Evolutionary conservation across 2,329 filamentous ascomycete species (phyloP).

Genomic region (Xylaria sp.): DNA sequence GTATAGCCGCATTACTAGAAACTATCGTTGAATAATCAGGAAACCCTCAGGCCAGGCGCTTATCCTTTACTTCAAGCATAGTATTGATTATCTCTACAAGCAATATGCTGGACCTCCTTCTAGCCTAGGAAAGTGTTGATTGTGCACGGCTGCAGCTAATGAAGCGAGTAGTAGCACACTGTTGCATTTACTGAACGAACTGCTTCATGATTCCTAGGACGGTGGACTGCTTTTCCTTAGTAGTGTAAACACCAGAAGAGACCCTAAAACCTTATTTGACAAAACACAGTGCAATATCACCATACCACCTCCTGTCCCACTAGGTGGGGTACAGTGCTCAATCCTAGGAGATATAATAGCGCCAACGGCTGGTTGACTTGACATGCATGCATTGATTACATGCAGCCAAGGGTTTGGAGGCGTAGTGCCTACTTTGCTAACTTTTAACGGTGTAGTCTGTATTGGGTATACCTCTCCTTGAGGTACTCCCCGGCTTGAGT

Average conservation of each 20-base stretch:
- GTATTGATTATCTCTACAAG: neutral
- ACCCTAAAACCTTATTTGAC: slow-evolving; percentile 5
- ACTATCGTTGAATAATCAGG: neutral
- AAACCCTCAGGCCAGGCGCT: neutral
- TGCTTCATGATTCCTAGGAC: neutral
- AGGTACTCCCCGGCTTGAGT: slow-evolving; percentile 16
- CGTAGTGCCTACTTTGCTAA: slow-evolving; percentile 12
- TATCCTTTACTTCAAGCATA: neutral
- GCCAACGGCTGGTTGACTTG: slow-evolving; percentile 31
- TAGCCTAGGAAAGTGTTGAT: neutral
- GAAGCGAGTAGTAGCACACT: neutral
- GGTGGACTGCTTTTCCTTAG: neutral
- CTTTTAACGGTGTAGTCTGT: slow-evolving; percentile 12
- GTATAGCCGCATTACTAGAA: neutral
- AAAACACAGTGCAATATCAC: slow-evolving; percentile 25
- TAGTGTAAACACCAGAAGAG: neutral
- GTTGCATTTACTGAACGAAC: slow-evolving; percentile 5
- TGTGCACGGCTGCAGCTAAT: neutral
- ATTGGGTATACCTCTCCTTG: slow-evolving; percentile 16
- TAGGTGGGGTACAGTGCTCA: slow-evolving; percentile 30
- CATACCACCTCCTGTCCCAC: neutral
- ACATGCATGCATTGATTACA: slow-evolving; percentile 39
- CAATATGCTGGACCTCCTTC: neutral
- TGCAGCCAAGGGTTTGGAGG: slow-evolving; percentile 29
- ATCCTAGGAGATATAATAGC: slow-evolving; percentile 9